Percentiles rank a stretch among this genome's conserved stretches.
These are phyloP conservation scores for Eragrostis curvula DNA, from an alignment of 176 grass and related monocot genomes.

Conservation along the genomic window DNA sequence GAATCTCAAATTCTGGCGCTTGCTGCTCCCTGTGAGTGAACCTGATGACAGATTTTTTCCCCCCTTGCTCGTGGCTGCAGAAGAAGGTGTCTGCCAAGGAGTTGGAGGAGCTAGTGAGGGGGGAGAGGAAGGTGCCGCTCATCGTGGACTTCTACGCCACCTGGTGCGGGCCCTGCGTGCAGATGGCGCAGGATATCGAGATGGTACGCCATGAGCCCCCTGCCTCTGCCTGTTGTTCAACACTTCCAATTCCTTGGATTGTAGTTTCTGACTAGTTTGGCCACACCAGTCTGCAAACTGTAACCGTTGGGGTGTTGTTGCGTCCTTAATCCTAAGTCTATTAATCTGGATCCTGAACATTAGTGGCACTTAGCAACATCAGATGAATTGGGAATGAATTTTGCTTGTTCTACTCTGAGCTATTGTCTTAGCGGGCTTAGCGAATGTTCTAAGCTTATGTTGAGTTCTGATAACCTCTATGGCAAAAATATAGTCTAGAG, in stretches of 20 bases:
- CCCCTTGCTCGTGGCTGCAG: slow-evolving; percentile 40
- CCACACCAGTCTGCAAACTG: background rate
- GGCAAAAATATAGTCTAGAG: background rate
- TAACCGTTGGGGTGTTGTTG: background rate
- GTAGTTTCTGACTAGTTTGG: background rate
- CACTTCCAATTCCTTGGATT: background rate
- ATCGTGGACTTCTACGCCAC: slow-evolving; percentile 78
- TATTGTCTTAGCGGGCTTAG: background rate
- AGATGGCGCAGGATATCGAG: slow-evolving; percentile 95
- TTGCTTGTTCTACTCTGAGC: background rate
- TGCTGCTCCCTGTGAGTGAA: background rate
- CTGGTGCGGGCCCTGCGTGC: slow-evolving; percentile 82
- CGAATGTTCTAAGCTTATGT: background rate
- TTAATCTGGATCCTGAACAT: background rate
- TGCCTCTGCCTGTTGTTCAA: background rate
- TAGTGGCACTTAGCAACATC: background rate
- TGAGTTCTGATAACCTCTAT: background rate
- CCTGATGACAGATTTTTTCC: background rate
- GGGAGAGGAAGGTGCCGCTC: slow-evolving; percentile 60
- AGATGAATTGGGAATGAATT: background rate
- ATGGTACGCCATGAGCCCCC: slow-evolving; percentile 42
- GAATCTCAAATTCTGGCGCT: background rate
- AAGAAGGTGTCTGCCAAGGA: slow-evolving; percentile 73
- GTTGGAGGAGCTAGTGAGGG: slow-evolving; percentile 55
- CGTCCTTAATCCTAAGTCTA: background rate